Percentiles rank a stretch among this genome's conserved stretches.
Evolutionary conservation across 2,329 filamentous ascomycete species (phyloP).

Genomic region (Dissoconium aciculare): DNA sequence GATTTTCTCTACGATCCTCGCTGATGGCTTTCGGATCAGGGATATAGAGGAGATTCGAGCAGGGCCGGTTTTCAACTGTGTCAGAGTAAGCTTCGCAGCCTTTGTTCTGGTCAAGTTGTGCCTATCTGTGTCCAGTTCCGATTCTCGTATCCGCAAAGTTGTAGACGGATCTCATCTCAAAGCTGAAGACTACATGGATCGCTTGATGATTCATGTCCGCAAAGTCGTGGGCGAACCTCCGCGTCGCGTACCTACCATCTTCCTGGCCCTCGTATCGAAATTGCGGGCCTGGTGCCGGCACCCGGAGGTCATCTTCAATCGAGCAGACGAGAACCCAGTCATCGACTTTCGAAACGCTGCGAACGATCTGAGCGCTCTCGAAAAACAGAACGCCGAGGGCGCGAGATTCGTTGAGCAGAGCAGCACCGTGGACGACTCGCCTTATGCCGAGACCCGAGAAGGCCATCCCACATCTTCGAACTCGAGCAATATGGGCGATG

Average conservation of each 20-base stretch:
- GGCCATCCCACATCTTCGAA: too few species aligned
- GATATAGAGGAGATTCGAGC: constrained; percentile 44
- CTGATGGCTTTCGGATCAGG: constrained; percentile 4
- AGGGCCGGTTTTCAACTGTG: constrained; percentile 55
- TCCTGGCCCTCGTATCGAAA: constrained; percentile 20
- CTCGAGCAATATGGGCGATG: not conserved
- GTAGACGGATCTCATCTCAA: constrained; percentile 55
- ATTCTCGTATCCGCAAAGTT: constrained; percentile 53
- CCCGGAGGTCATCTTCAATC: constrained; percentile 11
- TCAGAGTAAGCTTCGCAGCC: constrained; percentile 55
- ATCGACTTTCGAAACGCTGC: constrained; percentile 7
- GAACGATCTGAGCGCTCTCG: constrained; percentile 1
- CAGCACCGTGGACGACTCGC: not conserved
- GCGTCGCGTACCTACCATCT: constrained; percentile 16
- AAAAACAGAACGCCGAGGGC: not conserved
- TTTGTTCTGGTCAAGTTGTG: constrained; percentile 62
- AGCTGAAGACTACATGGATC: constrained; percentile 50
- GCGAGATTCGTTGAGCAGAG: not conserved
- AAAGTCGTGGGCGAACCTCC: constrained; percentile 37
- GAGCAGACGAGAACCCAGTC: constrained; percentile 3
- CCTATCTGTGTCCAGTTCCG: constrained; percentile 48
- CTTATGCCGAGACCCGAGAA: not conserved
- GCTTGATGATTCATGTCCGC: constrained; percentile 53
- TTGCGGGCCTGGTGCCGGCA: constrained; percentile 19
- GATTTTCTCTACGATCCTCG: too few species aligned